phyloP scores from a whole-genome alignment of 495 filamentous ascomycete species.

The Tirmania nivea region DNA sequence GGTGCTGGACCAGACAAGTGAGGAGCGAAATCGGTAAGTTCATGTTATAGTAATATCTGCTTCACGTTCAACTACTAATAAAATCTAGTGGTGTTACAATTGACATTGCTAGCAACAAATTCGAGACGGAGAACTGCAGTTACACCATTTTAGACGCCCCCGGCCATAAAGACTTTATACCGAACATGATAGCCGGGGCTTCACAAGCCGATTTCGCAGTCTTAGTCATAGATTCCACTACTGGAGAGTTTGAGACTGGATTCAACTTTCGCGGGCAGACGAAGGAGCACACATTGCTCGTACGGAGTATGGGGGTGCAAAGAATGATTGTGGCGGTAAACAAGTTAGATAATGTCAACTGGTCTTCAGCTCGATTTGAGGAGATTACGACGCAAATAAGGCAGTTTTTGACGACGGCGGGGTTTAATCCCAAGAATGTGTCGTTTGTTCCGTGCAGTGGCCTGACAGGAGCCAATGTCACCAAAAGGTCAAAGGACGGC shows the following conservation, averaged over 20 bases:
- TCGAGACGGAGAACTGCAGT: conserved; percentile 61
- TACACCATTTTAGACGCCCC: conserved; percentile 95
- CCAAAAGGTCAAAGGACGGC: conserved; percentile 30
- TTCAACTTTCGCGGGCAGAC: conserved; percentile 83
- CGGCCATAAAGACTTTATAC: conserved; percentile 86
- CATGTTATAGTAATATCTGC: not conserved
- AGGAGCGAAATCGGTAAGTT: conserved; percentile 46
- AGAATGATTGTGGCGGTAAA: conserved; percentile 78
- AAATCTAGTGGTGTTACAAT: conserved; percentile 58
- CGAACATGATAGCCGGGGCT: conserved; percentile 96
- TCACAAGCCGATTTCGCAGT: conserved; percentile 93
- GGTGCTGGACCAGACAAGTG: conserved; percentile 76
- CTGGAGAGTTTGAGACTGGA: conserved; percentile 77
- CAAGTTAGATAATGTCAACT: conserved; percentile 70
- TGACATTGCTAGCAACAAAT: conserved; percentile 83
- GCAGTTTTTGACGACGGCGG: conserved; percentile 58
- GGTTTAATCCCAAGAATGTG: conserved; percentile 58
- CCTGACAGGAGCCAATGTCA: conserved; percentile 68
- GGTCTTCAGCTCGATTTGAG: conserved; percentile 59
- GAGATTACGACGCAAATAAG: conserved; percentile 69
- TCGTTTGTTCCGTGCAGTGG: conserved; percentile 78
- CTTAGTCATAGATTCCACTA: conserved; percentile 73
- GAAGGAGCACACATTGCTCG: conserved; percentile 72
- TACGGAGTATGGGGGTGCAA: conserved; percentile 79
- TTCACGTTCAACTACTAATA: not conserved